A percentile compares a stretch with the other conserved stretches of the same genome.
These are phyloP conservation scores for Alternaria metachromatica DNA, from an alignment of 2,329 filamentous ascomycete genomes.

Conservation along the genomic window DNA sequence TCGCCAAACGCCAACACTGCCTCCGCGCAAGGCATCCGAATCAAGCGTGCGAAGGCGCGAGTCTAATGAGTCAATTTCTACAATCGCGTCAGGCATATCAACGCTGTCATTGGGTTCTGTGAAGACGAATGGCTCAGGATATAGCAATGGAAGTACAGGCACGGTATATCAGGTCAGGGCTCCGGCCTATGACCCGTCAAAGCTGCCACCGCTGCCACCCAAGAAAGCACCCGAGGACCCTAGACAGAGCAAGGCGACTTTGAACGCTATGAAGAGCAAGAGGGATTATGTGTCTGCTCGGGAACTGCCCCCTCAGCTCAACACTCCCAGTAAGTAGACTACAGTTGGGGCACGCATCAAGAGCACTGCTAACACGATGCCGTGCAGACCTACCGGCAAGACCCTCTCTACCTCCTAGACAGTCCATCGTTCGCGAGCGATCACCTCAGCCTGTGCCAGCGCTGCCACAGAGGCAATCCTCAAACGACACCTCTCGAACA, in stretches of 20 bases:
- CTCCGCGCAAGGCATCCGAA: slow-evolving; percentile 54
- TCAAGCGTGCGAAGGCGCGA: slow-evolving; percentile 41
- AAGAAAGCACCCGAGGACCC: slow-evolving; percentile 54
- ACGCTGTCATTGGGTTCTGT: slow-evolving; percentile 59
- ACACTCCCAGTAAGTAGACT: slow-evolving; percentile 30
- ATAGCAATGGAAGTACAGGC: slow-evolving; percentile 40
- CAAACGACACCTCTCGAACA: slow-evolving; percentile 12
- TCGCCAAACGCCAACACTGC: slow-evolving; percentile 50
- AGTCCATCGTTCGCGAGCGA: slow-evolving; percentile 15
- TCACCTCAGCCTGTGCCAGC: slow-evolving; percentile 21
- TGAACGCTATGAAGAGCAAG: slow-evolving; percentile 48
- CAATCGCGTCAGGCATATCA: slow-evolving; percentile 55
- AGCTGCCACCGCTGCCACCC: slow-evolving; percentile 62
- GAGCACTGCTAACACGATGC: not conserved
- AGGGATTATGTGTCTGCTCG: slow-evolving; percentile 32
- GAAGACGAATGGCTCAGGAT: slow-evolving; percentile 48
- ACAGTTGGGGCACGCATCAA: not conserved
- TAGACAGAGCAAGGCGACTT: slow-evolving; percentile 46
- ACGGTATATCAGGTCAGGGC: slow-evolving; percentile 55
- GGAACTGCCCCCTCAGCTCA: slow-evolving; percentile 35
- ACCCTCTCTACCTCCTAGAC: slow-evolving; percentile 29
- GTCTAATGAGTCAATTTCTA: slow-evolving; percentile 59
- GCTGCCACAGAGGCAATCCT: slow-evolving; percentile 20
- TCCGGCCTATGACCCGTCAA: slow-evolving; percentile 63
- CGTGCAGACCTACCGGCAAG: slow-evolving; percentile 23